Evolutionary conservation across 192 early-diverging fungal species (phyloP), one percentile per base, ranked within the genome.

Genomic region (Umbelopsis sp.): DNA sequence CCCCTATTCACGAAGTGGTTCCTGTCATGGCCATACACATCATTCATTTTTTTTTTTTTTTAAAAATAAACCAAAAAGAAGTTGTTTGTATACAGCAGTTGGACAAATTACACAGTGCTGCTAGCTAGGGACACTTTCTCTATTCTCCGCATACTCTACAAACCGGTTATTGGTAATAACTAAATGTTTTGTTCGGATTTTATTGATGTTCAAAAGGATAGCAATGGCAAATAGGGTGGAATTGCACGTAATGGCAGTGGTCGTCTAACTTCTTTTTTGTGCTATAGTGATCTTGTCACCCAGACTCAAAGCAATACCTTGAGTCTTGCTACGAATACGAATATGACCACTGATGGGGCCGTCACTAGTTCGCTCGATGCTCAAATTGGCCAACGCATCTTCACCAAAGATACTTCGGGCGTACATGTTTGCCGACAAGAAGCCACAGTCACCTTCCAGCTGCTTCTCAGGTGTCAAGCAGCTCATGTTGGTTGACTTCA

Each of bases 401-500:
- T 99, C 98, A 53, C 97, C 98, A 86, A 99, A 99, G 48, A 98
- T 95, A 64, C 90, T 93, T 35, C 92, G 84, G 4, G 96, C 96
- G 78, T 99, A 98, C 83, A 99, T 86, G 79, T 99, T 99, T 21
- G 97, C 97, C 7, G 97, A 95, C 21, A 99, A 79, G 86, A 99
- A 98, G 7, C 95, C 96, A 76, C 98, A 99, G 71, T 98, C 95
- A 35, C 96, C 97, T 7, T 87, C 87, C 20, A 99, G 80, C 27
- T 95, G 94, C 47, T 91, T 85, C 65, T 95, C 94, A 1, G 97
- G 97, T 8, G 97, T 99, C 66, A 99, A 78, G 78, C 97, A 99
- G n/a, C 88, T 90, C 95, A 99, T 96, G 80, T 99, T 98, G 35
- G 97, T 98, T 1, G 91, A 91, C 77, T 92, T 91, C 88, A 98